A percentile compares a stretch with the other conserved stretches of the same genome.
Conservation (phyloP, 1,139 yeast species). For the Hyphopichia khmerensis region DNA sequence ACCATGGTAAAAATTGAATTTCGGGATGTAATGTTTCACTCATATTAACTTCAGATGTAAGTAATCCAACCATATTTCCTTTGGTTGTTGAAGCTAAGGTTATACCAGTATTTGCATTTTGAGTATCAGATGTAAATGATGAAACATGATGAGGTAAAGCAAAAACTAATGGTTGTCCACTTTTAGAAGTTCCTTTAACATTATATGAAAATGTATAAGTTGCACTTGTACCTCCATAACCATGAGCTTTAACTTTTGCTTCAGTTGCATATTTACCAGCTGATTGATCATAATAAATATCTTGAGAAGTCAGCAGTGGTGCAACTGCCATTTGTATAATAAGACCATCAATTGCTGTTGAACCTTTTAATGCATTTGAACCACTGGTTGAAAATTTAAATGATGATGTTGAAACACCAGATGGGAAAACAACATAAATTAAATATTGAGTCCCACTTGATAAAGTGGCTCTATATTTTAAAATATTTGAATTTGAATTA, state of each 20-base stretch:
- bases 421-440: slow-evolving; percentile 56
- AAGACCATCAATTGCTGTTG: slow-evolving; percentile 50
- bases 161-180: slow-evolving; percentile 56
- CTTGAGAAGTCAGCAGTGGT: slow-evolving; percentile 29
- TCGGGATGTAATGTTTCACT: slow-evolving; percentile 49
- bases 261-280: slow-evolving; percentile 40
- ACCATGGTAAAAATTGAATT: slow-evolving; percentile 65
- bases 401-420: slow-evolving; percentile 19
- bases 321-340: slow-evolving; percentile 62
- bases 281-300: slow-evolving; percentile 31
- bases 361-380: slow-evolving; percentile 41
- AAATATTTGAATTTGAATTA: slow-evolving; percentile 35
- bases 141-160: slow-evolving; percentile 73
- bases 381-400: slow-evolving; percentile 38
- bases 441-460: slow-evolving; percentile 50
- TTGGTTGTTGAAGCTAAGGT: slow-evolving; percentile 58
- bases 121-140: slow-evolving; percentile 42
- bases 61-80: slow-evolving; percentile 63
- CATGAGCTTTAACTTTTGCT: slow-evolving; percentile 30
- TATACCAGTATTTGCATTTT: slow-evolving; percentile 45
- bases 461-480: slow-evolving; percentile 57
- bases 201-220: slow-evolving; percentile 52
- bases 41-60: slow-evolving; percentile 50
- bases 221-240: slow-evolving; percentile 36
- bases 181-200: slow-evolving; percentile 51